These are phyloP conservation scores for Aureobasidium mangrovei DNA, from an alignment of 2,329 filamentous ascomycete genomes.

Conservation along the genomic window DNA sequence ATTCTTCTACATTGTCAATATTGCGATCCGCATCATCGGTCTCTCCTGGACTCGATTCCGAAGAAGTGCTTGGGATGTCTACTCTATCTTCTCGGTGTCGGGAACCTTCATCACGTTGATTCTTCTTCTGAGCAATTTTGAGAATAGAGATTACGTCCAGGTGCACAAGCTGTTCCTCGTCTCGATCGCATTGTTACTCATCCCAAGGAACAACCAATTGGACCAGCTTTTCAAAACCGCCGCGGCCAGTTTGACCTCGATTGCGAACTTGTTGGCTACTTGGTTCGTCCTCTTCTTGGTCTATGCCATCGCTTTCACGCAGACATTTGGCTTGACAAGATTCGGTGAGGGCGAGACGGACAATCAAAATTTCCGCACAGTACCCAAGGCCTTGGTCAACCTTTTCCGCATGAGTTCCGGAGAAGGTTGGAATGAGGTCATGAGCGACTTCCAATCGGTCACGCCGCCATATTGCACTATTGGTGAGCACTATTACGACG, in stretches of 20 bases:
- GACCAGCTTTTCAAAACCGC: conserved; percentile 99
- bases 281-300: conserved; percentile 97
- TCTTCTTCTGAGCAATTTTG: conserved; percentile 55
- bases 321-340: conserved; percentile 88
- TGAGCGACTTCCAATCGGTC: conserved; percentile 88
- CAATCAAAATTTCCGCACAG: conserved; percentile 86
- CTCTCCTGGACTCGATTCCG: conserved; percentile 88
- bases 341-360: conserved; percentile 64
- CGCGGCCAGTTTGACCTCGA: conserved; percentile 81
- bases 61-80: conserved; percentile 91
- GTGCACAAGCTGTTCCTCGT: conserved; percentile 93
- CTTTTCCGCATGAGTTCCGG: conserved; percentile 89
- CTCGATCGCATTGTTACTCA: conserved; percentile 77
- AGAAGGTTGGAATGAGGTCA: conserved; percentile 92
- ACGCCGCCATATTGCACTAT: conserved; percentile 73
- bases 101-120: conserved; percentile 79
- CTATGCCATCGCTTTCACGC: conserved; percentile 91
- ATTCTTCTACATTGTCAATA: conserved; percentile 72
- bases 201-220: conserved; percentile 90
- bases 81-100: conserved; percentile 68
- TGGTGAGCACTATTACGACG: conserved; percentile 63
- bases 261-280: conserved; percentile 84
- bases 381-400: conserved; percentile 86
- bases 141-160: conserved; percentile 57
- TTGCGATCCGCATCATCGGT: conserved; percentile 74